phyloP scores from a whole-genome alignment of 768 basidiomycete species.

The Leucocoprinus birnbaumii region DNA sequence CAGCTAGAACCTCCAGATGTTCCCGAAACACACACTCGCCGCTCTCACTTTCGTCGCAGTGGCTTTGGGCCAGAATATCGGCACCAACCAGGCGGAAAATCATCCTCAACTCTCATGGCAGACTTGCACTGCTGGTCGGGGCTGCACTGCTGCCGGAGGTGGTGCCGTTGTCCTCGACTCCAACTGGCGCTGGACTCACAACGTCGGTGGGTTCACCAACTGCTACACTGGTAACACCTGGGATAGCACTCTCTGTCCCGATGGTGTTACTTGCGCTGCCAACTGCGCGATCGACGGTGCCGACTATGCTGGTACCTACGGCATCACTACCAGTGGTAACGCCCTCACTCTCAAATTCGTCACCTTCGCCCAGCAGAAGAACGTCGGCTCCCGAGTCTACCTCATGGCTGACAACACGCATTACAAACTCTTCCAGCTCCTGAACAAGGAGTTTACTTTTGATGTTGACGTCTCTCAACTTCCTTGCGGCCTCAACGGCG shows the following conservation, averaged over 20 bases:
- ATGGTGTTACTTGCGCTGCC: conserved; percentile 5
- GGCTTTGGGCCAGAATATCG: conserved; percentile 10
- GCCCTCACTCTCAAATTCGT: conserved; percentile 15
- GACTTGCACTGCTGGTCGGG: conserved; percentile 4
- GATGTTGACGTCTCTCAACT: conserved; percentile 15
- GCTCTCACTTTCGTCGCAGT: conserved; percentile 2
- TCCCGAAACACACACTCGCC: conserved; percentile 6
- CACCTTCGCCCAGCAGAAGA: conserved; percentile 8
- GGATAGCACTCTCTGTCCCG: conserved; percentile 8
- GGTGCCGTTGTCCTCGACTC: conserved; percentile 10
- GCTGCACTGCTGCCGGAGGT: conserved; percentile 1
- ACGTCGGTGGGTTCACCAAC: conserved; percentile 9
- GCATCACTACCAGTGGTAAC: conserved; percentile 12
- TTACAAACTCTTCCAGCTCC: conserved; percentile 11
- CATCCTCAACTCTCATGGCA: conserved; percentile 14
- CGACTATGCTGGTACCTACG: conserved; percentile 11
- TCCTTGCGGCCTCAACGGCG: conserved; percentile 15
- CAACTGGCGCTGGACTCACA: conserved; percentile 14
- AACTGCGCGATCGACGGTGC: conserved; percentile 13
- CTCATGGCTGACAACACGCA: conserved; percentile 10
- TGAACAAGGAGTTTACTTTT: conserved; percentile 15
- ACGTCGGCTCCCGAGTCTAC: conserved; percentile 13
- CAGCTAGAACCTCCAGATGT: neutral
- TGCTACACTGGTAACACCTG: conserved; percentile 14
- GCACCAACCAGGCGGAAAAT: conserved; percentile 8